Evolutionary conservation across 768 basidiomycete species (phyloP).

Genomic region (Termitomyces sp.): DNA sequence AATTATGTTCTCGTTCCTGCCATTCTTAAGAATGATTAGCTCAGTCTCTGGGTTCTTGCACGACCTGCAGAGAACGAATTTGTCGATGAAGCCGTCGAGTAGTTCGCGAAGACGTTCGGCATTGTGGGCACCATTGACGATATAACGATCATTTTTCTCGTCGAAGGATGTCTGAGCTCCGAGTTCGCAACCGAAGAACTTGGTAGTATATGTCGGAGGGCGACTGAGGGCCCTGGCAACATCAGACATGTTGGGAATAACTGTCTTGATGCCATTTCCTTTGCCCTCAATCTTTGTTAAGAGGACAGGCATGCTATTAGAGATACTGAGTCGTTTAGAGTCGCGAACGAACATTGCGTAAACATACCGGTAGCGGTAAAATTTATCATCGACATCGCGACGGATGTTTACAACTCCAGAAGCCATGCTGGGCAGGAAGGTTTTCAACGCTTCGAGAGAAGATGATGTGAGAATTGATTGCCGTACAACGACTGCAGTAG

Average conservation of each 20-base stretch:
- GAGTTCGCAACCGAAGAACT: constrained; percentile 98
- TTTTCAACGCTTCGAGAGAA: constrained; percentile 49
- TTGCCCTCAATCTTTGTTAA: constrained; percentile 97
- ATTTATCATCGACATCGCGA: constrained; percentile 95
- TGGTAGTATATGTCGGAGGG: constrained; percentile 94
- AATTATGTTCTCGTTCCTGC: constrained; percentile 77
- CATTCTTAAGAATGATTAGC: constrained; percentile 80
- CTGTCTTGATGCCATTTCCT: constrained; percentile 99
- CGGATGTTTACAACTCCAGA: constrained; percentile 86
- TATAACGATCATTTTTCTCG: constrained; percentile 96
- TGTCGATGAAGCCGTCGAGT: constrained; percentile 95
- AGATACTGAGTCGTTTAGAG: neutral
- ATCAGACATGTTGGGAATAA: constrained; percentile 97
- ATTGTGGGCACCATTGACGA: constrained; percentile 97
- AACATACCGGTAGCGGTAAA: constrained; percentile 85
- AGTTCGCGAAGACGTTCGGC: constrained; percentile 89
- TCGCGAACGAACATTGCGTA: neutral
- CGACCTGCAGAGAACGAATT: constrained; percentile 93
- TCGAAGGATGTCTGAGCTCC: constrained; percentile 97
- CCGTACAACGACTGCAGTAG: neutral
- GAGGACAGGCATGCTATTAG: constrained; percentile 83
- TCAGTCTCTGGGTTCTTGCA: constrained; percentile 99
- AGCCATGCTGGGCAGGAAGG: constrained; percentile 70
- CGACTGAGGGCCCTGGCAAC: constrained; percentile 93
- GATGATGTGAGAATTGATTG: neutral